Base-by-base conservation (phyloP, 345 rosid genomes). In the Ceriops decandra region DNA sequence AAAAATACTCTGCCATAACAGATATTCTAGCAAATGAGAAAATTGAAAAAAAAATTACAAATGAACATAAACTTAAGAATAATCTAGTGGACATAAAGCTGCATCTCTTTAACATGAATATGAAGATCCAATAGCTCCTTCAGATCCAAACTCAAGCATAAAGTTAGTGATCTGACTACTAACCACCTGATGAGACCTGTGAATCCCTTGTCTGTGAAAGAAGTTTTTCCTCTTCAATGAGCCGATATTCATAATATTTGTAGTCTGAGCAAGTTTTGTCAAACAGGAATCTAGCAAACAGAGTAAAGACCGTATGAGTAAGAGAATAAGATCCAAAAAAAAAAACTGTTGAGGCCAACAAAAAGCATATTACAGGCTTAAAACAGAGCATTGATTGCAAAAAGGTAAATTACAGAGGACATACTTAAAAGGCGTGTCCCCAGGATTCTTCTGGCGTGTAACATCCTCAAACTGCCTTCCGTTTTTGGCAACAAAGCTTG, bases 401-500 rank as follows among this genome's bases (percentile, higher is more conserved):
- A 30, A 72, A 62, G 60, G 24, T 33, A 7, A 5, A 27, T 62
- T 47, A 62, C 57, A 28, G 24, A 53, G 26, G 27, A 80, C 93
- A 56, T 87, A 92, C 98, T 83, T 90, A 74, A 95, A 90, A 54
- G 92, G 98, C 68, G 97, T 88, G 59, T 92, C 93, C 59, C 99
- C 98, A 52, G 99, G 99, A 83, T 95, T 92, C 74, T 88, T 95
- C 74, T 92, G 97, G 52, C 98, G 91, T 38, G 99, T 87, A 72
- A 86, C 60, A 76, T 90, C 65, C 85, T 95, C 99, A 80, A 95
- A 86, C 70, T 91, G 90, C 85, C 97, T 83, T 80, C 99, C 99
- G 88, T 88, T 73, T 82, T 92, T 95, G 67, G 99, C 96, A 83
- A 95, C 99, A 76, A 95, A 95, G 78, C 87, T 92, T 80, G 98